Conservation (phyloP, 2,329 filamentous ascomycete species). For the Zasmidium cellare region DNA sequence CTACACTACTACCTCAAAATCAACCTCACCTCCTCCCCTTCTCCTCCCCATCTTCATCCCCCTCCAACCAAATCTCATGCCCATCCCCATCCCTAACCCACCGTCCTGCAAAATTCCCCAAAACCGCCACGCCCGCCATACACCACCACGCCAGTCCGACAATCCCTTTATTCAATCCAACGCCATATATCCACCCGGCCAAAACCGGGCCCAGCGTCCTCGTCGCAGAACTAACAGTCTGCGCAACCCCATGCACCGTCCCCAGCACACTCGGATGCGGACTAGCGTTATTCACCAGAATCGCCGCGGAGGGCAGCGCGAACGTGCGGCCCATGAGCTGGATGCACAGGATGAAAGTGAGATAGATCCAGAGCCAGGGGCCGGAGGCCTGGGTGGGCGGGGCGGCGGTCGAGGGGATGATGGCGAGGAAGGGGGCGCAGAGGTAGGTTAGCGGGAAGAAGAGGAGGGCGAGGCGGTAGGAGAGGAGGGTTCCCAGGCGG, state of each 20-base stretch:
- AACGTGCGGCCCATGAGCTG: conserved; percentile 51
- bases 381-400: conserved; percentile 44
- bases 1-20: neutral
- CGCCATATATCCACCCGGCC: conserved; percentile 53
- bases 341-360: conserved; percentile 43
- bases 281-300: conserved; percentile 61
- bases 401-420: conserved; percentile 40
- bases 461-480: conserved; percentile 43
- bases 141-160: conserved; percentile 61
- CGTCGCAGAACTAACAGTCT: conserved; percentile 55
- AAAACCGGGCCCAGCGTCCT: conserved; percentile 58
- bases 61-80: conserved; percentile 58
- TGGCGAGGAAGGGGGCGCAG: conserved; percentile 45
- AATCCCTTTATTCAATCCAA: conserved; percentile 53
- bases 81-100: conserved; percentile 64
- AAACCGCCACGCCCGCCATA: conserved; percentile 52
- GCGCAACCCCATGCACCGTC: conserved; percentile 60
- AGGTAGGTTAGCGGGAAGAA: conserved; percentile 49
- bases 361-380: conserved; percentile 43
- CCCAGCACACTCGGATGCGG: conserved; percentile 58
- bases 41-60: conserved; percentile 38
- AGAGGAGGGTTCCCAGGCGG: conserved; percentile 42
- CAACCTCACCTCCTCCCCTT: neutral
- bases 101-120: conserved; percentile 59
- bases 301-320: conserved; percentile 58